Evolutionary conservation across 179 eudicot species (phyloP).

Genomic region (Silene vulgaris): DNA sequence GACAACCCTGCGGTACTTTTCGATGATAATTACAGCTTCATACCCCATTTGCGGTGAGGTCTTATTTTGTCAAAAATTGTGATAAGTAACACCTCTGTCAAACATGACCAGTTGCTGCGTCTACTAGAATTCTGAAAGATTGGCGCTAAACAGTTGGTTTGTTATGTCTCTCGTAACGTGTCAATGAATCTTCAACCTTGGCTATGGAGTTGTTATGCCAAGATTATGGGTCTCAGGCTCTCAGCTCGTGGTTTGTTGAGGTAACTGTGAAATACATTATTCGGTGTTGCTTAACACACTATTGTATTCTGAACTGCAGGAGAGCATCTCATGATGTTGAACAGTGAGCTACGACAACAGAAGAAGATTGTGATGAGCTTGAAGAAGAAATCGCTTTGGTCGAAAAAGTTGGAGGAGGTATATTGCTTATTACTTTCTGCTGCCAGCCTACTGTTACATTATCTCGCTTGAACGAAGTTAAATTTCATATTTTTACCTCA

Average conservation of each 20-base stretch:
- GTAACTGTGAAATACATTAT: neutral
- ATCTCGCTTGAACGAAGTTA: neutral
- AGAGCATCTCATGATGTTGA: conserved; percentile 66
- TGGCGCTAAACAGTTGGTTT: too few species aligned
- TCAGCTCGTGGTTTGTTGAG: neutral
- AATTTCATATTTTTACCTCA: neutral
- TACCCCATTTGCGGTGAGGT: too few species aligned
- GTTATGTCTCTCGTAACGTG: too few species aligned
- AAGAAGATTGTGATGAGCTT: conserved; percentile 70
- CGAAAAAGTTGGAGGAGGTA: conserved; percentile 89
- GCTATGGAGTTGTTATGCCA: too few species aligned
- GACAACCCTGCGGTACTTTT: too few species aligned
- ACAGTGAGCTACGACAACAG: conserved; percentile 79
- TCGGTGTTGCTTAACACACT: conserved; percentile 2
- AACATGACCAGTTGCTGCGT: neutral
- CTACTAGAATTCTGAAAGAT: neutral
- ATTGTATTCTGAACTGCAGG: conserved; percentile 39
- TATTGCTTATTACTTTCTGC: neutral
- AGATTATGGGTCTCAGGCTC: neutral
- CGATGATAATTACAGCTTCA: too few species aligned
- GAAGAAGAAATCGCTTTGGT: conserved; percentile 92
- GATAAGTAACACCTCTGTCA: neutral
- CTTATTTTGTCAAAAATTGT: neutral
- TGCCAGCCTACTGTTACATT: neutral
- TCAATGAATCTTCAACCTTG: too few species aligned